phyloP scores from a whole-genome alignment of 148 eudicot genomes.

The Limonium bicolor region DNA sequence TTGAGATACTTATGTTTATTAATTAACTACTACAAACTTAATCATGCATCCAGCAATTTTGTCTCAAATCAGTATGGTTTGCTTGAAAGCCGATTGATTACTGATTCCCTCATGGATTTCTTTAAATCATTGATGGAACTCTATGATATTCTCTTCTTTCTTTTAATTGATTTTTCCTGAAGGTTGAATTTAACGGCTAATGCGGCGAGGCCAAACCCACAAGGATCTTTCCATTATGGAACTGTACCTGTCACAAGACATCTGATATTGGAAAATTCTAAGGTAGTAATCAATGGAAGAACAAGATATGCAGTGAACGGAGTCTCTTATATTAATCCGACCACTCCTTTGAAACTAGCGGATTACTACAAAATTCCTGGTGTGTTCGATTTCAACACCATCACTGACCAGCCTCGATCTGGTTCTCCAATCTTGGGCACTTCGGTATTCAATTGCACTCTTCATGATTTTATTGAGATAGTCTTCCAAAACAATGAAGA shows the following conservation, averaged over 20 bases:
- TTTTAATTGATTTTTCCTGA: neutral
- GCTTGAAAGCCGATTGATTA: too few species aligned
- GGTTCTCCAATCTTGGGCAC: slow-evolving; percentile 29
- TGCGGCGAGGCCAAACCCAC: slow-evolving; percentile 84
- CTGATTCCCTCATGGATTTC: neutral
- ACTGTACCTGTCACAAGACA: slow-evolving; percentile 32
- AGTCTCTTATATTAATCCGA: slow-evolving; percentile 40
- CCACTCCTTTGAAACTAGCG: slow-evolving; percentile 67
- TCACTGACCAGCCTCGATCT: slow-evolving; percentile 21
- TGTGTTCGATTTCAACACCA: slow-evolving; percentile 38
- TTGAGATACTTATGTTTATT: too few species aligned
- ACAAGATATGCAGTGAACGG: slow-evolving; percentile 36
- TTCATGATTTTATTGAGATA: slow-evolving; percentile 59
- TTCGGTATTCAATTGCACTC: slow-evolving; percentile 22
- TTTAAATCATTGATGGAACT: neutral
- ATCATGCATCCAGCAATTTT: too few species aligned
- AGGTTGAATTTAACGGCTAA: slow-evolving; percentile 75
- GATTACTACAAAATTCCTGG: slow-evolving; percentile 54
- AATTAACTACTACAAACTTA: too few species aligned
- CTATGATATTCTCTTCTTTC: neutral
- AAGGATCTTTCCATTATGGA: slow-evolving; percentile 72
- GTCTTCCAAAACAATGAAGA: slow-evolving; percentile 72
- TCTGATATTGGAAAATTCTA: slow-evolving; percentile 33
- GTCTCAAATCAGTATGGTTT: too few species aligned
- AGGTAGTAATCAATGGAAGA: slow-evolving; percentile 25